A percentile compares a stretch with the other conserved stretches of the same genome.
phyloP scores from a whole-genome alignment of 306 rosid genomes.

The Rosa persica region DNA sequence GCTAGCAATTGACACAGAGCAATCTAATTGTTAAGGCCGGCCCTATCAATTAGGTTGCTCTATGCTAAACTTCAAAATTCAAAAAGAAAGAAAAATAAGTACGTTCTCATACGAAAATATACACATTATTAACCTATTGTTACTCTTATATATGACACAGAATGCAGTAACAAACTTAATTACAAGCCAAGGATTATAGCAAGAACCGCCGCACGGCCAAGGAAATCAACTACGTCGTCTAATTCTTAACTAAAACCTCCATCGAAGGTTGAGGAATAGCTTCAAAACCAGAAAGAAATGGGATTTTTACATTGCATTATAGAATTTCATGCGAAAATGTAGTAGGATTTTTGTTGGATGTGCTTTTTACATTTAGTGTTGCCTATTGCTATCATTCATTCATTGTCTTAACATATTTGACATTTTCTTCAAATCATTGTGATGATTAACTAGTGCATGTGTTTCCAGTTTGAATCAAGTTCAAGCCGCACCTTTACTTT shows the following conservation, averaged over 20 bases:
- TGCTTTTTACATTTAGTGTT: not conserved
- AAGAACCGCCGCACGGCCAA: not conserved
- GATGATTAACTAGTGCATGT: constrained; percentile 2
- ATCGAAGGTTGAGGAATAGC: not conserved
- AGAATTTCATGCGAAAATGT: not conserved
- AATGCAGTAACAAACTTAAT: not conserved
- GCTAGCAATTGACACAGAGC: not conserved
- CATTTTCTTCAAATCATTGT: not conserved
- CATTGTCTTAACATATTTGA: not conserved
- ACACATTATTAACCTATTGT: not conserved
- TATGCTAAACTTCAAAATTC: not conserved
- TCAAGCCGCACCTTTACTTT: not conserved
- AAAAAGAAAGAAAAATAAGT: not conserved
- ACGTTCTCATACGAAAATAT: not conserved
- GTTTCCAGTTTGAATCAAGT: not conserved
- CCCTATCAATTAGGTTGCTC: not conserved
- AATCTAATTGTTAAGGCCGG: not conserved
- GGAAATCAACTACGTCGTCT: not conserved
- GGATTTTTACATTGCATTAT: not conserved
- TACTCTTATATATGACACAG: not conserved
- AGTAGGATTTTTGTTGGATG: not conserved
- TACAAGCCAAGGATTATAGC: not conserved
- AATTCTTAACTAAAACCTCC: not conserved
- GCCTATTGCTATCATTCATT: not conserved
- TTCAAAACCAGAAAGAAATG: not conserved